Conservation (phyloP, 164 flowering plant genomes). For the Piper longum region DNA sequence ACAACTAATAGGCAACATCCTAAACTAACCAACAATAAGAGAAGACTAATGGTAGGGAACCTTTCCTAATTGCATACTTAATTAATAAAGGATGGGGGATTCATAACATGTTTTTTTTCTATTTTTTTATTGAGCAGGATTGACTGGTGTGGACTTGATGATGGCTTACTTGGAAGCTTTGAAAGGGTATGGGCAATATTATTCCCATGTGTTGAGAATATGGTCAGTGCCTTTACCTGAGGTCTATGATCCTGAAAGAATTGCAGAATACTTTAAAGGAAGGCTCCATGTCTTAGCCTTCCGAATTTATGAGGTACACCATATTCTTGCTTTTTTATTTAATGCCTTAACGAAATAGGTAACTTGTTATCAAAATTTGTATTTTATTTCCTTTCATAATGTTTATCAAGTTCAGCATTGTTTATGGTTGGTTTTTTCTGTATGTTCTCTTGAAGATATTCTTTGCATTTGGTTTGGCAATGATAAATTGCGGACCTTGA, state of each 20-base stretch:
- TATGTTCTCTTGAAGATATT: constrained; percentile 44
- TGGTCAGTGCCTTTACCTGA: constrained; percentile 97
- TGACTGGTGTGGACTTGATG: constrained; percentile 67
- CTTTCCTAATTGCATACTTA: too few species aligned
- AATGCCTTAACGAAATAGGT: neutral
- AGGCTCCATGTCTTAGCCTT: constrained; percentile 83
- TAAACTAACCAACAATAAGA: too few species aligned
- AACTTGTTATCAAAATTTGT: too few species aligned
- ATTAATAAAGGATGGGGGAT: neutral
- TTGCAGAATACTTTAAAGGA: constrained; percentile 60
- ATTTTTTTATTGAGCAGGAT: constrained; percentile 29
- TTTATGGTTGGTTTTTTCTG: neutral
- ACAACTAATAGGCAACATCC: too few species aligned
- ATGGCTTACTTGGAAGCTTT: constrained; percentile 84
- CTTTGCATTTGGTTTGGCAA: constrained; percentile 48
- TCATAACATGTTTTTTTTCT: neutral
- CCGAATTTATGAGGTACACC: constrained; percentile 74
- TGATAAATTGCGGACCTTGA: constrained; percentile 47
- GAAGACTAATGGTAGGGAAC: too few species aligned
- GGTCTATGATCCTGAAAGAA: constrained; percentile 55
- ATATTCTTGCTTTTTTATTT: neutral
- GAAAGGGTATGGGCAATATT: constrained; percentile 54
- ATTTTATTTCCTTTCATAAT: too few species aligned
- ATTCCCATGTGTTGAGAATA: constrained; percentile 32
- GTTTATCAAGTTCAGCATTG: too few species aligned